A percentile compares a stretch with the other conserved stretches of the same genome.
phyloP scores from a whole-genome alignment of 2,329 filamentous ascomycete species.

The Aureobasidium sp. region DNA sequence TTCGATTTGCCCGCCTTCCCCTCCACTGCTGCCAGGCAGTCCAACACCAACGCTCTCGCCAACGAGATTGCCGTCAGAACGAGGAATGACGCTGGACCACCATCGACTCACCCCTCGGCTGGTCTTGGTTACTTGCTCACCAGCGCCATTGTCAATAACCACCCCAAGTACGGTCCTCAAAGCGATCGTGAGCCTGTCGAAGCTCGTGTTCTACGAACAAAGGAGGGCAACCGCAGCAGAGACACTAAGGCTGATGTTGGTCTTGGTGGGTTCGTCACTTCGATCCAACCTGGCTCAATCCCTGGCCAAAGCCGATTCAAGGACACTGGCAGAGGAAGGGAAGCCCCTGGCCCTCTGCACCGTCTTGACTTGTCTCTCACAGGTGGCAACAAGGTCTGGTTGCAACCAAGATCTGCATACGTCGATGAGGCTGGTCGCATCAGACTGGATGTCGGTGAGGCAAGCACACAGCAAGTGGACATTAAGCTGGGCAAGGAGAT shows the following conservation, averaged over 20 bases:
- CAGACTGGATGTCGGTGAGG: constrained; percentile 27
- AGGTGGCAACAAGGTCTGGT: constrained; percentile 47
- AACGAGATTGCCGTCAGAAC: not conserved
- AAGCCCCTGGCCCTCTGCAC: constrained; percentile 27
- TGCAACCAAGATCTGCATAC: constrained; percentile 39
- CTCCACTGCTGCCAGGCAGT: constrained; percentile 25
- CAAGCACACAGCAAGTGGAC: constrained; percentile 26
- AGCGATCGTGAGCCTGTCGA: constrained; percentile 42
- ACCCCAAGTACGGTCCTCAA: constrained; percentile 54
- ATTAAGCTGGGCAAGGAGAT: constrained; percentile 21
- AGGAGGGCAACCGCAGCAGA: constrained; percentile 30
- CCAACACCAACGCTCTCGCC: not conserved
- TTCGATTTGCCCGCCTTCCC: constrained; percentile 47
- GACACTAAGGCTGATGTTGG: constrained; percentile 32
- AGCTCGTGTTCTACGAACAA: constrained; percentile 48
- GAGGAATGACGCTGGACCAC: constrained; percentile 36
- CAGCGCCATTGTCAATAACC: constrained; percentile 48
- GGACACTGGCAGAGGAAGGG: constrained; percentile 24
- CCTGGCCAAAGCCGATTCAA: constrained; percentile 21
- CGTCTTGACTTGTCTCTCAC: constrained; percentile 36
- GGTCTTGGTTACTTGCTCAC: constrained; percentile 55
- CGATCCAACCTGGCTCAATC: constrained; percentile 20
- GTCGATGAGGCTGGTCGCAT: constrained; percentile 40
- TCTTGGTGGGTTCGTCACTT: constrained; percentile 37
- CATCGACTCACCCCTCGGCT: constrained; percentile 57